Evolutionary conservation across 2,329 filamentous ascomycete genomes (phyloP), one percentile per base, ranked within the genome.

Genomic region (Cladophialophora bantiana): DNA sequence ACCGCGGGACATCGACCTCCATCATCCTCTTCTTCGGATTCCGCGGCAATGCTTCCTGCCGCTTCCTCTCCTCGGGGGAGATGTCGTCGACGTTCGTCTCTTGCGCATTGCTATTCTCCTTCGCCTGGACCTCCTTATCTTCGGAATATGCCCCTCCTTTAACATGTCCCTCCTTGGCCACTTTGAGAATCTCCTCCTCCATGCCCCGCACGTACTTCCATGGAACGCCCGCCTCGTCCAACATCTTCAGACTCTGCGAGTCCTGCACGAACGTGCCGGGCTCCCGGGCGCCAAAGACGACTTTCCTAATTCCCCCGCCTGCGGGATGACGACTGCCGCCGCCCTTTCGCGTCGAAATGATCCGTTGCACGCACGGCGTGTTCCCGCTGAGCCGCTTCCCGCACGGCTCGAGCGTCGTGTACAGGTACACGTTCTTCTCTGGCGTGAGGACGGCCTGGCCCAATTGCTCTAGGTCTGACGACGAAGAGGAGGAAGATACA

Each of bases 201-300:
- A 97, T 76, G 0, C 93, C 94, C 18, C 82, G 73, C 3, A 97
- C 85, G 76, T 90, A 87, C 50, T 91, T 80, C 70, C 94, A 92
- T 53, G 87, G 79, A 59, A 99, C 86, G 0, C 93, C 93, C 4
- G 88, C 89, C 54, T 86, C 85, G 72, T 89, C 85, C 64, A 99
- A 81, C 76, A 86, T 89, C 72, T 79, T 81, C 73, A 89, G 88
- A 7, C 93, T 93, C 65, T 89, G 86, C 71, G 96, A 98, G 67
- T 90, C 85, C 5, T 88, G 88, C 18, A 98, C 92, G 79, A 98
- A 99, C 36, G 88, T 97, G 73, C 91, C 90, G 0, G 95, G 95
- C 80, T 99, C 95, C 72, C 89, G 85, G 0, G 97, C 91, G 0
- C 95, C 95, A 34, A 96, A 89, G 72, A 94, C 96, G 4, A 99